Percentiles rank a stretch among this genome's conserved stretches.
phyloP scores from a whole-genome alignment of 371 early-diverging fungal genomes.

The Paraphysoderma sedebokerense region DNA sequence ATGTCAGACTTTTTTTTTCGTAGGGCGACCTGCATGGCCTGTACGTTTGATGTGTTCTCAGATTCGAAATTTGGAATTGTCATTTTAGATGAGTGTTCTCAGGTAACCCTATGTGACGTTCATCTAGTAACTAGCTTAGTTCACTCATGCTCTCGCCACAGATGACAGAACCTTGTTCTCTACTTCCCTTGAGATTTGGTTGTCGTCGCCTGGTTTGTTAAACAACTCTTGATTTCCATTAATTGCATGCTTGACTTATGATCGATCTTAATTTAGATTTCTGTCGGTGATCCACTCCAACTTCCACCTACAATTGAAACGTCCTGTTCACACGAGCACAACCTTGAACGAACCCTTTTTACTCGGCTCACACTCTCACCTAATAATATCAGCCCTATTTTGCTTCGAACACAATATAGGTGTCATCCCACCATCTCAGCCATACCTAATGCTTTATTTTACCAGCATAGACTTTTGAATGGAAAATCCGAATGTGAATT shows the following conservation, averaged over 20 bases:
- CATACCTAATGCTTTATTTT: constrained; percentile 67
- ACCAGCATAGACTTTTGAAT: constrained; percentile 35
- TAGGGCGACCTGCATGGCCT: no score
- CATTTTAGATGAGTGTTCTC: constrained; percentile 76
- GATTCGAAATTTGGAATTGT: constrained; percentile 44
- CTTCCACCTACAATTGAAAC: constrained; percentile 60
- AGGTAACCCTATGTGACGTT: no score
- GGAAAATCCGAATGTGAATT: constrained; percentile 26
- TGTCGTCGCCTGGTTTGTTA: constrained; percentile 48
- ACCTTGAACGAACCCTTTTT: constrained; percentile 72
- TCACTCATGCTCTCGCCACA: no score
- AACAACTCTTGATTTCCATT: no score
- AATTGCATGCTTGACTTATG: no score
- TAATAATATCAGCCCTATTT: constrained; percentile 48
- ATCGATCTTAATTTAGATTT: no score
- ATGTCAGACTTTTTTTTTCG: no score
- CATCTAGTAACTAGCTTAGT: no score
- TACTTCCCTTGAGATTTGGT: constrained; percentile 59
- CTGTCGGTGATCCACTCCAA: constrained; percentile 88
- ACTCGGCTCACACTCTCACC: constrained; percentile 41
- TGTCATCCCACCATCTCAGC: constrained; percentile 68
- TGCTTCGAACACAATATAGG: constrained; percentile 76
- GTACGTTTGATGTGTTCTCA: no score
- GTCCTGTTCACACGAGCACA: constrained; percentile 25
- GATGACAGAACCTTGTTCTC: constrained; percentile 69